Evolutionary conservation across 192 early-diverging fungal genomes (phyloP).

Genomic region (Linnemannia zychae): DNA sequence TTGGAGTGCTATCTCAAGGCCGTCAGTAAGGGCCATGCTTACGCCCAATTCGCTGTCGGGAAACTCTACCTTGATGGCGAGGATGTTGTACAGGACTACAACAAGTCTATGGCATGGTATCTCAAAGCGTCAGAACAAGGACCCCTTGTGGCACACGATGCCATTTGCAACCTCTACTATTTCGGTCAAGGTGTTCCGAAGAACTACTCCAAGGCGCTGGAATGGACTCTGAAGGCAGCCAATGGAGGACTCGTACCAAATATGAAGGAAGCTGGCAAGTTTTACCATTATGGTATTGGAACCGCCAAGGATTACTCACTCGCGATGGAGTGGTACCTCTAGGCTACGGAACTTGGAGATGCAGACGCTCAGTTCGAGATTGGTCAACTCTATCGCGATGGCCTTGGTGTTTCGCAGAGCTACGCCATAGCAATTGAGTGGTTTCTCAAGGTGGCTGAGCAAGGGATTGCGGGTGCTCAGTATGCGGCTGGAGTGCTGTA

Average conservation of each 20-base stretch:
- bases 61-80: no score
- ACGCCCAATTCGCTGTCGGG: no score
- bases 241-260: no score
- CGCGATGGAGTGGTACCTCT: background rate
- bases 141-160: background rate
- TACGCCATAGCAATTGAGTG: background rate
- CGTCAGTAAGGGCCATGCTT: no score
- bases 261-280: no score
- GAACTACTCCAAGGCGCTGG: no score
- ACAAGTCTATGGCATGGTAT: no score
- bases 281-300: no score
- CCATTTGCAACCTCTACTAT: background rate
- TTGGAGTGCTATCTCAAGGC: no score
- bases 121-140: background rate
- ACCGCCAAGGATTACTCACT: background rate
- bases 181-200: no score
- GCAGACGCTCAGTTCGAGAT: background rate
- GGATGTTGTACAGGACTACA: no score
- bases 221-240: no score
- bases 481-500: background rate
- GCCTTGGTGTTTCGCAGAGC: background rate
- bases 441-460: background rate
- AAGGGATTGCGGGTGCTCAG: background rate
- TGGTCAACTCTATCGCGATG: background rate
- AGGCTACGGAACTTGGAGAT: background rate